Evolutionary conservation across 2,329 filamentous ascomycete genomes (phyloP).

Genomic region (Waltergamsia citrina): DNA sequence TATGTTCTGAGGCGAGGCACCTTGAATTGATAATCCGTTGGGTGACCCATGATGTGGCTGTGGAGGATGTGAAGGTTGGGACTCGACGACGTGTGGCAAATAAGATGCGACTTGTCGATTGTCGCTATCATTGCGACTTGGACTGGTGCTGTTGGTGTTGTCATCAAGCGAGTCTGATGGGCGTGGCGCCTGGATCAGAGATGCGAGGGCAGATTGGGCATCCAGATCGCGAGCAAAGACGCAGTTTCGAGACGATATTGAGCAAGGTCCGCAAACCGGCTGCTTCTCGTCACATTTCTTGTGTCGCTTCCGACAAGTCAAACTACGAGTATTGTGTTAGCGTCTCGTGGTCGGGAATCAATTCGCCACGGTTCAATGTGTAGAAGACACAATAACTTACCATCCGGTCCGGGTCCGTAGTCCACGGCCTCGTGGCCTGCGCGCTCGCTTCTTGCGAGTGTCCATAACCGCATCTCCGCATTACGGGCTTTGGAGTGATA

Average conservation of each 20-base stretch:
- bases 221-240: constrained; percentile 8
- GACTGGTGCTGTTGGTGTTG: neutral
- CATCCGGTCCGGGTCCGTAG: constrained; percentile 33
- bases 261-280: constrained; percentile 14
- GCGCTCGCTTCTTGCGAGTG: constrained; percentile 9
- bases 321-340: constrained; percentile 11
- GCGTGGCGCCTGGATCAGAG: neutral
- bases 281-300: constrained; percentile 40
- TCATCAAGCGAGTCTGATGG: neutral
- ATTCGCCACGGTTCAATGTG: constrained; percentile 1
- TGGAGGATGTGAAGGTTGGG: neutral
- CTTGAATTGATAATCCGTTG: too few species aligned
- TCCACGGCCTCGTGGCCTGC: constrained; percentile 30
- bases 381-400: constrained; percentile 8
- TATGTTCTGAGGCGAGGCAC: too few species aligned
- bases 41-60: too few species aligned
- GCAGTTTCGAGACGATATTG: constrained; percentile 11
- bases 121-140: neutral
- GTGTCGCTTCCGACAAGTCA: constrained; percentile 33
- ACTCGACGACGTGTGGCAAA: neutral
- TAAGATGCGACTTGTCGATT: too few species aligned
- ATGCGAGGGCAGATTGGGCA: neutral
- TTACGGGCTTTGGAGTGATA: too few species aligned
- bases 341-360: neutral
- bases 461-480: neutral